These are phyloP conservation scores for Trypanosoma avium DNA, from an alignment of 208 protist genomes.

Conservation along the genomic window DNA sequence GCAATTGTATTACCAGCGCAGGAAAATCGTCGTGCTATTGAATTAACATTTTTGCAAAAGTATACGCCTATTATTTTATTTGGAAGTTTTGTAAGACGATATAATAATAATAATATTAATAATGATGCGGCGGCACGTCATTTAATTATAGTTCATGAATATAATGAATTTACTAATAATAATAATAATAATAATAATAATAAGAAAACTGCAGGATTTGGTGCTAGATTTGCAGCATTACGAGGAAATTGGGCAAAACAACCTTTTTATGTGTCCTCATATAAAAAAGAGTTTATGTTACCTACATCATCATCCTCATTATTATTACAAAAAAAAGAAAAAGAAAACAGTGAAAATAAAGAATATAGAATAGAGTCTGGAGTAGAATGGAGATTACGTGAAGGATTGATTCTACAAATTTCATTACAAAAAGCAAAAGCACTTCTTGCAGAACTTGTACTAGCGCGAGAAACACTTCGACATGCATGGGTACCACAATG, in stretches of 20 bases:
- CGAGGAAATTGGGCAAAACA: no score
- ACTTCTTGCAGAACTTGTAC: constrained; percentile 5
- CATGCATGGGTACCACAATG: not conserved
- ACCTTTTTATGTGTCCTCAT: no score
- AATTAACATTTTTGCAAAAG: not conserved
- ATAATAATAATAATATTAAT: not conserved
- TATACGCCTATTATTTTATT: not conserved
- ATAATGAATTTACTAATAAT: no score
- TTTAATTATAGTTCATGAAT: no score
- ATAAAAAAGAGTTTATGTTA: no score
- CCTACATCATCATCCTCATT: no score
- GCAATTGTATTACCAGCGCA: not conserved
- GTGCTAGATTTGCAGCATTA: no score
- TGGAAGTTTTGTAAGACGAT: not conserved
- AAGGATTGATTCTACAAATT: not conserved
- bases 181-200: no score
- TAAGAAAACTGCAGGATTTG: no score
- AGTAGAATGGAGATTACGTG: not conserved
- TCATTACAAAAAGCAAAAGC: constrained; percentile 1
- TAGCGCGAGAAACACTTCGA: constrained; percentile 2
- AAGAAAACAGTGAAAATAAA: not conserved
- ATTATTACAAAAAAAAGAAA: not conserved
- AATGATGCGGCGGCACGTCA: no score
- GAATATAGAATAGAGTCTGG: not conserved
- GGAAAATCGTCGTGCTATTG: not conserved